Base-by-base conservation (phyloP, 148 eudicot genomes). In the Rhododendron williamsianum region DNA sequence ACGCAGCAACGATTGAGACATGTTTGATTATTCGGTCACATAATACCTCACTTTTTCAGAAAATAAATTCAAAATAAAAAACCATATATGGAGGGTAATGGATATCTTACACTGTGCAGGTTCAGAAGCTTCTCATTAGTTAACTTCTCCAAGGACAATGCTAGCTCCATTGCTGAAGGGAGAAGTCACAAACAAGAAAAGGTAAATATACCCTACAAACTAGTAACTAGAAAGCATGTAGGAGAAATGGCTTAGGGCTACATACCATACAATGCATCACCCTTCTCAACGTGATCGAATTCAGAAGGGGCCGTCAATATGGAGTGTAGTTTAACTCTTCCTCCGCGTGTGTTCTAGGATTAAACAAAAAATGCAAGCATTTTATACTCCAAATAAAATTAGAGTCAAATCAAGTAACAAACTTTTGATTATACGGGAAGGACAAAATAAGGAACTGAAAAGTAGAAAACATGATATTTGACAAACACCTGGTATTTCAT, bases 131-230 rank as follows among this genome's bases (percentile, higher is more conserved):
- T 95, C 84, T 92, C 95, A 86, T 95, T 95, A 43, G 87, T 85
- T 25, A 95, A 90, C 90, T 95, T 95, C 94, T 95, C 98, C 88
- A 95, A 86, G 63, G 98, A 91, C 88, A 95, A 86, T 8, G 98
- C 92, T 49, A 95, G 89, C 86, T 95, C 98, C 98, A 95, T 95
- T 19, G 98, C 98, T 95, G 93, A 88, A 87, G 65, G 74, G 81
- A 85, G 15, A 71, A 41, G 52, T 48, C 35, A 82, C 43, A 82
- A 35, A 67, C n/a, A 23, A n/a, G 4, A 25, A 71, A 36, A 33
- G 78, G 4, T 25, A 27, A 8, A 69, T 78, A 48, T 12, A 45
- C 54, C 7, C 23, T 54, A 4, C 60, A 54, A 54, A 54, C 45
- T 3, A 76, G 9, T 3, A 41, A 43, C 78, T 38, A 10, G 4